Percentiles rank a stretch among this genome's conserved stretches.
Conservation (phyloP, 1,284 basidiomycete genomes). For the Cutaneotrichosporon arboriforme region DNA sequence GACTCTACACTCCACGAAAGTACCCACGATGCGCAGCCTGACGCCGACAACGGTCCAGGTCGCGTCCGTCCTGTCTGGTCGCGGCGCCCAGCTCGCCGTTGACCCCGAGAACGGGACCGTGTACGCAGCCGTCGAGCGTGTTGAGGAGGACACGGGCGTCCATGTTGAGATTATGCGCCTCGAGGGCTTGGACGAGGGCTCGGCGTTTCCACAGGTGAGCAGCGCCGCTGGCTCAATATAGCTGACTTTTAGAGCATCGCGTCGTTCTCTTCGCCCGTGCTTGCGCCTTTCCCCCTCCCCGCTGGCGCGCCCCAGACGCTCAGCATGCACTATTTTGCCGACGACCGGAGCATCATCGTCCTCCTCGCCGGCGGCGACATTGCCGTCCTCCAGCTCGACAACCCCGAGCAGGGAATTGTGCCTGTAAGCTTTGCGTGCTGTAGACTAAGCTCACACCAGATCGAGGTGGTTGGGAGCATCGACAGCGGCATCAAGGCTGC, state of each 20-base stretch:
- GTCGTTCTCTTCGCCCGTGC: constrained; percentile 30
- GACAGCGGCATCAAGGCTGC: constrained; percentile 78
- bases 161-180: constrained; percentile 60
- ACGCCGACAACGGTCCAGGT: constrained; percentile 24
- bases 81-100: constrained; percentile 35
- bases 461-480: constrained; percentile 77
- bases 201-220: constrained; percentile 21
- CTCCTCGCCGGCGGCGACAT: constrained; percentile 74
- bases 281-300: constrained; percentile 33
- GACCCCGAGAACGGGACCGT: constrained; percentile 64
- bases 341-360: constrained; percentile 59
- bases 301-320: constrained; percentile 52
- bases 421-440: constrained; percentile 15
- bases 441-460: constrained; percentile 38
- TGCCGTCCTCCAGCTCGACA: constrained; percentile 55
- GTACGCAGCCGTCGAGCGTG: constrained; percentile 57
- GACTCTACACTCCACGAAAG: not conserved
- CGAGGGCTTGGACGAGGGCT: constrained; percentile 20
- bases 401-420: constrained; percentile 51
- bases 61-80: constrained; percentile 3
- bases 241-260: constrained; percentile 22
- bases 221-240: not conserved
- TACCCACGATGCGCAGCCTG: constrained; percentile 25
- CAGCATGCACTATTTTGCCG: constrained; percentile 61
- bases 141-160: constrained; percentile 55